phyloP scores from a whole-genome alignment of 495 filamentous ascomycete species.

The Hypomontagnella submonticulosa region DNA sequence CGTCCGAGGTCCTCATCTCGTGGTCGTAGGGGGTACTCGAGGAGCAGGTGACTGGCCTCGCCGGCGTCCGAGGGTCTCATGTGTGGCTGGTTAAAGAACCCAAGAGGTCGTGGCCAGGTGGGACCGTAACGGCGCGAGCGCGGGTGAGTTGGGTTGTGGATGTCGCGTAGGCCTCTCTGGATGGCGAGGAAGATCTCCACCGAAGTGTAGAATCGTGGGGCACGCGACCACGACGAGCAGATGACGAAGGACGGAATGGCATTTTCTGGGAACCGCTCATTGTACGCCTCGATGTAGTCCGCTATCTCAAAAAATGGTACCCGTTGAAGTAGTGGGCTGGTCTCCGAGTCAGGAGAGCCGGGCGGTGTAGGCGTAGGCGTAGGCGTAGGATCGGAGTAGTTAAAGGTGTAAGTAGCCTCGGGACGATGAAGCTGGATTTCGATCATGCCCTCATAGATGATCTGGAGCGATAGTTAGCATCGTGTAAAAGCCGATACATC shows the following conservation, averaged over 20 bases:
- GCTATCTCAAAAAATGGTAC: too few relatives aligned
- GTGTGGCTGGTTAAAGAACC: neutral
- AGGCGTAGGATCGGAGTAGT: too few relatives aligned
- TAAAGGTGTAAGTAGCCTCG: too few relatives aligned
- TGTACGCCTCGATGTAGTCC: neutral
- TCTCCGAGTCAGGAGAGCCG: too few relatives aligned
- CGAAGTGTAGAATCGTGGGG: neutral
- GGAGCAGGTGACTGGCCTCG: neutral
- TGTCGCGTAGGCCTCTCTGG: neutral
- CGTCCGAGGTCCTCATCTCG: too few relatives aligned
- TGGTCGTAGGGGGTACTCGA: neutral
- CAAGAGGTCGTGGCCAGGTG: constrained; percentile 5
- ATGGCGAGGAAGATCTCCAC: neutral
- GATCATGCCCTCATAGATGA: too few relatives aligned
- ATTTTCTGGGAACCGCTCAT: neutral
- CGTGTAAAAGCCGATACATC: too few relatives aligned
- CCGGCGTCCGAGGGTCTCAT: neutral
- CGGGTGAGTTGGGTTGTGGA: neutral
- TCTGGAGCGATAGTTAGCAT: too few relatives aligned
- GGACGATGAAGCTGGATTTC: too few relatives aligned
- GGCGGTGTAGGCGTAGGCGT: too few relatives aligned
- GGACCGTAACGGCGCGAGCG: neutral
- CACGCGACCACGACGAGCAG: neutral
- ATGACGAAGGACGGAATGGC: constrained; percentile 2
- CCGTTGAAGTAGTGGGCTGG: too few relatives aligned